These are phyloP conservation scores for Aspergillus novoparasiticus DNA, from an alignment of 2,329 filamentous ascomycete species.

Conservation along the genomic window DNA sequence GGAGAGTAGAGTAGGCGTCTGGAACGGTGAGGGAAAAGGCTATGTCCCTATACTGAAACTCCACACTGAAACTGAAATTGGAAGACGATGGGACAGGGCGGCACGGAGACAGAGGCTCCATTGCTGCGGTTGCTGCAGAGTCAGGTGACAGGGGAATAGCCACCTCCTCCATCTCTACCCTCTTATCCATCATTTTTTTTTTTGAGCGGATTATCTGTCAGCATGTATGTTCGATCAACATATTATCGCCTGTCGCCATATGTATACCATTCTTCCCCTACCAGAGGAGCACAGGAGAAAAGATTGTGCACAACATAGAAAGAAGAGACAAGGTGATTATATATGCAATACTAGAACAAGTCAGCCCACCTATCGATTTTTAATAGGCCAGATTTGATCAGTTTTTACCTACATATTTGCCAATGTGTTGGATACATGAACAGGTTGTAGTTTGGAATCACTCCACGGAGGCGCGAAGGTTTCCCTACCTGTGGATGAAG, in stretches of 20 bases:
- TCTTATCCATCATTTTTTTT: neutral
- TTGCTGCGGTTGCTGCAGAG: neutral
- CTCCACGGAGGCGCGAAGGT: neutral
- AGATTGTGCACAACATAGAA: neutral
- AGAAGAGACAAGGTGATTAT: neutral
- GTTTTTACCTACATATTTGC: neutral
- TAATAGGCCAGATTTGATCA: neutral
- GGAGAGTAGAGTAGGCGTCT: neutral
- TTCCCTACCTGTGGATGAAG: neutral
- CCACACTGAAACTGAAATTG: neutral
- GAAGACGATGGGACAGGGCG: neutral
- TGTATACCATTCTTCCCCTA: neutral
- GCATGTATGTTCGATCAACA: neutral
- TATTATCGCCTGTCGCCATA: neutral
- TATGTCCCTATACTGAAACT: constrained; percentile 6
- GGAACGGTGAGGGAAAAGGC: constrained; percentile 10
- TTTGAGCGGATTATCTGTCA: neutral
- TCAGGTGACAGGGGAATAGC: constrained; percentile 9
- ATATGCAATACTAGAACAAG: neutral
- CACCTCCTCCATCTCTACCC: neutral
- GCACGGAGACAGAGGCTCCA: constrained; percentile 3
- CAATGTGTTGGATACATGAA: neutral
- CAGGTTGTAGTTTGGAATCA: neutral
- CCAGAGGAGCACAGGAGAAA: neutral
- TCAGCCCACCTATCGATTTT: neutral